Percentiles rank a stretch among this genome's conserved stretches.
Conservation (phyloP, 306 rosid genomes). For the Lagenaria siceraria region DNA sequence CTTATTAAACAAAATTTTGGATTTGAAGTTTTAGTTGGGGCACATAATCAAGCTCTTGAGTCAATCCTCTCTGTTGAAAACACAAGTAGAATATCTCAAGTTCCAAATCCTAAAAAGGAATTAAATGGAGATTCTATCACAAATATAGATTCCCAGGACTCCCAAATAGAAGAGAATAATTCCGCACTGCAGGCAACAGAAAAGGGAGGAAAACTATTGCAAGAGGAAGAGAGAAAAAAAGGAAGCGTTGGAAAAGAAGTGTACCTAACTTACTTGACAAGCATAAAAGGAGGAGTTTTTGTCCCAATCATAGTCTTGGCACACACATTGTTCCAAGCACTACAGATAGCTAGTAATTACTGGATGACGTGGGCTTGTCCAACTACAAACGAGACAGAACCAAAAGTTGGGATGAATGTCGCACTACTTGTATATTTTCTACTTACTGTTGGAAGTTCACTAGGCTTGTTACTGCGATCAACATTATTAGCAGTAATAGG, state of each 20-base stretch:
- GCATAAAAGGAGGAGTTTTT: conserved; percentile 49
- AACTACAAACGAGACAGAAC: conserved; percentile 41
- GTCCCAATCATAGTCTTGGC: conserved; percentile 82
- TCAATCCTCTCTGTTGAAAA: conserved; percentile 56
- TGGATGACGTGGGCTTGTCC: conserved; percentile 99
- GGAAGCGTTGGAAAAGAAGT: conserved; percentile 86
- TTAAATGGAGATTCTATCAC: conserved; percentile 21
- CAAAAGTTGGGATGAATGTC: conserved; percentile 38
- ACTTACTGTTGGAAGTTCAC: conserved; percentile 63
- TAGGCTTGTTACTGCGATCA: conserved; percentile 52
- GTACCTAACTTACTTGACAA: conserved; percentile 68
- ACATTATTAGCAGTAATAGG: conserved; percentile 47
- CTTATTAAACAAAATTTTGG: conserved; percentile 75
- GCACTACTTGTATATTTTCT: conserved; percentile 43
- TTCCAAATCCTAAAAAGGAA: conserved; percentile 32
- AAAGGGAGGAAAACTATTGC: conserved; percentile 58
- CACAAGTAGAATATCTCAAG: conserved; percentile 30
- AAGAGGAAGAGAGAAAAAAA: conserved; percentile 84
- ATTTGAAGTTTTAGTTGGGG: conserved; percentile 81
- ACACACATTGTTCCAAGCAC: conserved; percentile 69
- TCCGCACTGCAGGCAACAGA: conserved; percentile 43
- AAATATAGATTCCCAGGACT: conserved; percentile 19
- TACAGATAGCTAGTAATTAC: conserved; percentile 80
- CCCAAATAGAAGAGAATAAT: conserved; percentile 33
- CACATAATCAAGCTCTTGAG: conserved; percentile 77